These are phyloP conservation scores for Arbutus unedo DNA, from an alignment of 148 eudicot species.

Conservation along the genomic window DNA sequence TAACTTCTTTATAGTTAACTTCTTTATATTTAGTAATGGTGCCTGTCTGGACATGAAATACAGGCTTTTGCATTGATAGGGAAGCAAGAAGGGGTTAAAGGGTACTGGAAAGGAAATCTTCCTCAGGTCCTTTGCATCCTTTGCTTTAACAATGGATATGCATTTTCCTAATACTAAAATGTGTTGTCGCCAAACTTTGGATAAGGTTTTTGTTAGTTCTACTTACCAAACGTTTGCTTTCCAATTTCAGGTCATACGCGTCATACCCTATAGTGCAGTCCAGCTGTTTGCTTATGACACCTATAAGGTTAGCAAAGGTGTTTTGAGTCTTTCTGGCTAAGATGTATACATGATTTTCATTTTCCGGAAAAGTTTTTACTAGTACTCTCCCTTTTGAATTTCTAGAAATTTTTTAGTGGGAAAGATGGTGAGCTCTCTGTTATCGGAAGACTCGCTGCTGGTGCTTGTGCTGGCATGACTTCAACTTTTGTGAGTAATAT, in stretches of 20 bases:
- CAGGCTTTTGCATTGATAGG: slow-evolving; percentile 72
- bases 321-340: background rate
- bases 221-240: background rate
- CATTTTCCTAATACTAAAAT: background rate
- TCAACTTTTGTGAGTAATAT: slow-evolving; percentile 67
- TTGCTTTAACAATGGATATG: background rate
- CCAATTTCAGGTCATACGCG: slow-evolving; percentile 63
- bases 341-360: slow-evolving; percentile 1
- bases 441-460: slow-evolving; percentile 76
- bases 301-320: slow-evolving; percentile 59
- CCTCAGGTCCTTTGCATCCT: slow-evolving; percentile 62
- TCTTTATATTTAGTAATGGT: slow-evolving; percentile 1
- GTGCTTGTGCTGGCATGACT: slow-evolving; percentile 90
- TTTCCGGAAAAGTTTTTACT: background rate
- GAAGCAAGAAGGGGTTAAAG: slow-evolving; percentile 80
- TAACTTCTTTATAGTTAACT: background rate
- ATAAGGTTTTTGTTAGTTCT: background rate
- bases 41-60: slow-evolving; percentile 16
- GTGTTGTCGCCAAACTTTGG: background rate
- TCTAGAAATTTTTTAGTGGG: slow-evolving; percentile 71
- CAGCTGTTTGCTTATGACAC: slow-evolving; percentile 88
- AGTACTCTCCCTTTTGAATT: slow-evolving; percentile 6
- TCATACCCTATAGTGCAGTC: slow-evolving; percentile 90
- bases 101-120: slow-evolving; percentile 98
- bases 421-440: slow-evolving; percentile 85